Percentiles rank a stretch among this genome's conserved stretches.
phyloP scores from a whole-genome alignment of 1,139 yeast species.

The Candida gigantensis region DNA sequence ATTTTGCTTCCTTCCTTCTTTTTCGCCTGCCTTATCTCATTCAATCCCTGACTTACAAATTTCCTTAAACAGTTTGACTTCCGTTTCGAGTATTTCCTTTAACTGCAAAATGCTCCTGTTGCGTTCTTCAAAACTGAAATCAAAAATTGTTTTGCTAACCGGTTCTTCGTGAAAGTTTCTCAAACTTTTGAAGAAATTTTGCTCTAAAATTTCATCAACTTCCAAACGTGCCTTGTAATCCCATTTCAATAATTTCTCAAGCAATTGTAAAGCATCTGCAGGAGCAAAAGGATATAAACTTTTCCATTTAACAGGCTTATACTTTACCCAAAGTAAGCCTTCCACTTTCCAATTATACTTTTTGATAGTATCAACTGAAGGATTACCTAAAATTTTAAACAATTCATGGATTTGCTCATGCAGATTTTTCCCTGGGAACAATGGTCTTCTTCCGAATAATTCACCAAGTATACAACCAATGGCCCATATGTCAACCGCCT shows the following conservation, averaged over 20 bases:
- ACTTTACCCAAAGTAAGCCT: slow-evolving; percentile 15
- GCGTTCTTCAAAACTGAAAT: slow-evolving; percentile 60
- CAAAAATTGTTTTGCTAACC: slow-evolving; percentile 47
- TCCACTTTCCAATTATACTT: slow-evolving; percentile 31
- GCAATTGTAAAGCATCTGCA: slow-evolving; percentile 40
- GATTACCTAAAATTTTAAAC: slow-evolving; percentile 63
- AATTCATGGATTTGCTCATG: slow-evolving; percentile 65
- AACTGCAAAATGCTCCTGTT: slow-evolving; percentile 39
- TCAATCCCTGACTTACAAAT: no score
- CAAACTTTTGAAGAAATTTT: slow-evolving; percentile 48
- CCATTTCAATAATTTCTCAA: slow-evolving; percentile 62
- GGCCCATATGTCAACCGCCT: slow-evolving; percentile 78
- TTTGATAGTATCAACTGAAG: slow-evolving; percentile 41
- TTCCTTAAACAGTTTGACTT: slow-evolving; percentile 35
- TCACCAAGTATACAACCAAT: slow-evolving; percentile 80
- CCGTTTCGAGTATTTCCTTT: slow-evolving; percentile 46
- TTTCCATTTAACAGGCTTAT: slow-evolving; percentile 45
- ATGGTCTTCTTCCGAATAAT: slow-evolving; percentile 67
- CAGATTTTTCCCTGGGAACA: slow-evolving; percentile 71
- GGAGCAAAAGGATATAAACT: slow-evolving; percentile 62
- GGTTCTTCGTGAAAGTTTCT: slow-evolving; percentile 56
- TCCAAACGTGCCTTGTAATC: slow-evolving; percentile 48
- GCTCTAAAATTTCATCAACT: slow-evolving; percentile 53
- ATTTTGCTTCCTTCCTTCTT: no score
- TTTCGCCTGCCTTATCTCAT: no score